Conservation (phyloP, 2,329 filamentous ascomycete species). For the Botrytis fabae region DNA sequence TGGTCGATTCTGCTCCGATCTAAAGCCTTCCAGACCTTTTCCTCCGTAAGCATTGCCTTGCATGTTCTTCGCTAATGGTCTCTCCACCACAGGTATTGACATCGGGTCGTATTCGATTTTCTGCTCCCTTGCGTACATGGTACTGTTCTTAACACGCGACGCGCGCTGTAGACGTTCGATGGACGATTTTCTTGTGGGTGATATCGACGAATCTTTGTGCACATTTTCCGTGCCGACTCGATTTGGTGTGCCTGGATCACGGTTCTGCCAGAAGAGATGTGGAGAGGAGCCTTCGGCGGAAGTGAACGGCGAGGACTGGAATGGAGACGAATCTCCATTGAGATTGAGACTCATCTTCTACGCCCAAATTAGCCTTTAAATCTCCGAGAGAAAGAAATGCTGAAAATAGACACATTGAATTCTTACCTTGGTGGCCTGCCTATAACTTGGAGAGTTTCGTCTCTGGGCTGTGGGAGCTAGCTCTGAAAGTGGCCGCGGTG, state of each 20-base stretch:
- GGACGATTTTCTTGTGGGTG: constrained; percentile 78
- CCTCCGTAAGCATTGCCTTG: constrained; percentile 71
- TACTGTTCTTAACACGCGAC: constrained; percentile 96
- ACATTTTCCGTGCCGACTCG: constrained; percentile 69
- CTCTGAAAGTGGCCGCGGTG: constrained; percentile 80
- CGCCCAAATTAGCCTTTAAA: constrained; percentile 35
- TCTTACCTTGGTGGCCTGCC: constrained; percentile 69
- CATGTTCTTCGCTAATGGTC: constrained; percentile 72
- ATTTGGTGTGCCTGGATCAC: constrained; percentile 66
- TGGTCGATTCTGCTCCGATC: constrained; percentile 47
- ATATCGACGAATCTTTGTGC: constrained; percentile 57
- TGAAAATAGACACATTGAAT: constrained; percentile 27
- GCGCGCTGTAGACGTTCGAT: constrained; percentile 95
- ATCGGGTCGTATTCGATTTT: constrained; percentile 90
- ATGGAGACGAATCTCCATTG: constrained; percentile 75
- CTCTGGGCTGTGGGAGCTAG: constrained; percentile 82
- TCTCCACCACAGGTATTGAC: constrained; percentile 73
- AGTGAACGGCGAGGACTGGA: constrained; percentile 76
- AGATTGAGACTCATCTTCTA: constrained; percentile 62
- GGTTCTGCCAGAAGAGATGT: constrained; percentile 85
- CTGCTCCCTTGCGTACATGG: constrained; percentile 90
- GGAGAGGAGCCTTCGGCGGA: constrained; percentile 67
- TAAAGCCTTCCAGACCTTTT: constrained; percentile 54
- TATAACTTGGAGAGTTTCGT: constrained; percentile 91
- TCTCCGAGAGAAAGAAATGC: constrained; percentile 31